Conservation (phyloP, 345 rosid genomes). For the Clarkia xantiana region DNA sequence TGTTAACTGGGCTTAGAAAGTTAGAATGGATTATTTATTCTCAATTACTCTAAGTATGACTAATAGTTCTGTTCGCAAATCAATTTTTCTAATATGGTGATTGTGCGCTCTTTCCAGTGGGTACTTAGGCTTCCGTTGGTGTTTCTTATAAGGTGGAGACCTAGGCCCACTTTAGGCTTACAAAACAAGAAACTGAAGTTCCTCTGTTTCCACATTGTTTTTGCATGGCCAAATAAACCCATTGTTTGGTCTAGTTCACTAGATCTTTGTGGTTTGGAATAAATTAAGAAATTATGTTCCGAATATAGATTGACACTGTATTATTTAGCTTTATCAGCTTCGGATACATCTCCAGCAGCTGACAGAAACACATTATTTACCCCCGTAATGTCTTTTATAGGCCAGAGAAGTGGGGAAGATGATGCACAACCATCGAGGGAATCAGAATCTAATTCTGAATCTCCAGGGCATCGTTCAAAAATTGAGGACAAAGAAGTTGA, state of each 20-base stretch:
- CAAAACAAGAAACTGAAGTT: no score
- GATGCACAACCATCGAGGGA: slow-evolving; percentile 19
- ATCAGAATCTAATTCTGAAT: slow-evolving; percentile 24
- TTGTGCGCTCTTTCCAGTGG: no score
- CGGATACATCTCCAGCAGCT: slow-evolving; percentile 52
- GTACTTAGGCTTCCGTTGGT: no score
- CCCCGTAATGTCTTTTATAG: slow-evolving; percentile 71
- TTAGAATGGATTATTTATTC: no score
- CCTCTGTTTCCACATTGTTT: no score
- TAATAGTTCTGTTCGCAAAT: no score
- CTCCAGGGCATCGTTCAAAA: slow-evolving; percentile 17
- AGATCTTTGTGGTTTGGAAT: not conserved
- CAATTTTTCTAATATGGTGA: no score
- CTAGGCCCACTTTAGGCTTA: no score
- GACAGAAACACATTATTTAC: slow-evolving; percentile 35
- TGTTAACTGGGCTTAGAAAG: no score
- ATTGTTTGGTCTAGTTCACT: not conserved
- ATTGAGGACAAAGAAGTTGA: slow-evolving; percentile 27
- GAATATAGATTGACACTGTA: slow-evolving; percentile 1
- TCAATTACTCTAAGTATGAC: no score
- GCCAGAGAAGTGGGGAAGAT: slow-evolving; percentile 47
- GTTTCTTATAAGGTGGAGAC: no score
- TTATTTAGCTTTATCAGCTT: slow-evolving; percentile 18
- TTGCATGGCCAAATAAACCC: no score
- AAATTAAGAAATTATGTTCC: not conserved